Conservation (phyloP, 2,329 filamentous ascomycete genomes). For the Arthrobotrys entomopaga region DNA sequence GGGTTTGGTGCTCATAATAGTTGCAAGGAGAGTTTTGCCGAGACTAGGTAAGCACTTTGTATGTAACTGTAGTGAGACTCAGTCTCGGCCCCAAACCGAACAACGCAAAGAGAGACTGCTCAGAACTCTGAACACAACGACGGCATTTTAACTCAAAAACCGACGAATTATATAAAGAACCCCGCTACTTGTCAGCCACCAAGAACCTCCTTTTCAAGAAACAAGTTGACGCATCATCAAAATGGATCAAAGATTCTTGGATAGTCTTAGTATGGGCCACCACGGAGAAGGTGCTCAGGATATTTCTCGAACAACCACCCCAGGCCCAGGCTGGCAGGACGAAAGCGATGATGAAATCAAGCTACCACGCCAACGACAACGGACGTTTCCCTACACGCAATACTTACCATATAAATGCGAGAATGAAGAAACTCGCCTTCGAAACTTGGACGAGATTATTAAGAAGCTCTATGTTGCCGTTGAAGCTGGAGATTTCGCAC, state of each 20-base stretch:
- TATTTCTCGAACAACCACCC: slow-evolving; percentile 61
- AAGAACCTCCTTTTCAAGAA: not conserved
- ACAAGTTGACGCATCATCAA: not conserved
- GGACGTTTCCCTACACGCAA: slow-evolving; percentile 92
- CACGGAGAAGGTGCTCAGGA: slow-evolving; percentile 30
- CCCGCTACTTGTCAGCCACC: not conserved
- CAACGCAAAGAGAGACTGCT: no score
- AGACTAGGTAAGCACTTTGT: no score
- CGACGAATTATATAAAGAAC: not conserved
- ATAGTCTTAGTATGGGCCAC: slow-evolving; percentile 31
- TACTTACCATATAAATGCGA: slow-evolving; percentile 91
- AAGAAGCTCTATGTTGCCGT: slow-evolving; percentile 93
- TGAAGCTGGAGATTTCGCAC: slow-evolving; percentile 90
- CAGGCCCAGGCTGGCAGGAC: slow-evolving; percentile 65
- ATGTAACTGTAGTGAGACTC: no score
- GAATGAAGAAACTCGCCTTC: slow-evolving; percentile 78
- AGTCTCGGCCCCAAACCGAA: no score
- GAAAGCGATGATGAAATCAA: slow-evolving; percentile 65
- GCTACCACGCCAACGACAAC: slow-evolving; percentile 77
- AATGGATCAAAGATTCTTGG: slow-evolving; percentile 49
- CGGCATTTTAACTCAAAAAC: not conserved
- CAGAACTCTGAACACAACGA: not conserved
- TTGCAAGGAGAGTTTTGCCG: no score
- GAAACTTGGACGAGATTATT: slow-evolving; percentile 84
- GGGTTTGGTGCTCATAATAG: no score